Evolutionary conservation across 2,329 filamentous ascomycete genomes (phyloP).

Genomic region (Dendryphion nanum): DNA sequence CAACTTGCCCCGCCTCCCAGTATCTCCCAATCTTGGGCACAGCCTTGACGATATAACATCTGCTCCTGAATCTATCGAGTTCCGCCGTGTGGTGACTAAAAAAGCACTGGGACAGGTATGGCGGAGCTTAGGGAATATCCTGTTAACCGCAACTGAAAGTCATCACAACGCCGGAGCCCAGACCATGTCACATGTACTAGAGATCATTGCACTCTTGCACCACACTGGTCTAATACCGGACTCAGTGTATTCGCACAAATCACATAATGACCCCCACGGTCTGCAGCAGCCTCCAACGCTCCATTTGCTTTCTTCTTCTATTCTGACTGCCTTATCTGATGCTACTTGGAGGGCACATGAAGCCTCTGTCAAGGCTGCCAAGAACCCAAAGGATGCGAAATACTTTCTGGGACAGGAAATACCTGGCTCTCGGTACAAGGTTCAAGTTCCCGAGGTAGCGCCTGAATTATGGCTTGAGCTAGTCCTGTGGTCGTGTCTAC

Average conservation of each 20-base stretch:
- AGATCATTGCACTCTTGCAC: slow-evolving; percentile 49
- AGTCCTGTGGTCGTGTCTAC: slow-evolving; percentile 52
- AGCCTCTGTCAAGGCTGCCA: slow-evolving; percentile 26
- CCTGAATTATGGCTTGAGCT: slow-evolving; percentile 53
- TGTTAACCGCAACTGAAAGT: slow-evolving; percentile 35
- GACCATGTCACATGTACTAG: slow-evolving; percentile 46
- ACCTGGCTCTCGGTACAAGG: slow-evolving; percentile 43
- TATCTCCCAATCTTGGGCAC: slow-evolving; percentile 11
- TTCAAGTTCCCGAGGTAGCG: slow-evolving; percentile 40
- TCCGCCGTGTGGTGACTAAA: slow-evolving; percentile 22
- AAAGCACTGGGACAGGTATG: slow-evolving; percentile 46
- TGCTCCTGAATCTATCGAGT: slow-evolving; percentile 24
- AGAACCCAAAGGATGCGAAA: slow-evolving; percentile 31
- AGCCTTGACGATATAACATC: slow-evolving; percentile 25
- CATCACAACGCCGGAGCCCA: slow-evolving; percentile 12
- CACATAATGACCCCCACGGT: slow-evolving; percentile 32
- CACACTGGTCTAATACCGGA: slow-evolving; percentile 48
- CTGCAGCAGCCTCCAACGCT: slow-evolving; percentile 49
- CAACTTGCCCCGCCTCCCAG: slow-evolving; percentile 12
- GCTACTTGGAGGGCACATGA: slow-evolving; percentile 51
- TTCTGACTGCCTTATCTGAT: slow-evolving; percentile 51
- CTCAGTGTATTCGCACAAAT: slow-evolving; percentile 43
- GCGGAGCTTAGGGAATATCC: slow-evolving; percentile 47
- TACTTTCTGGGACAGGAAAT: slow-evolving; percentile 45
- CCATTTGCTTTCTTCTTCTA: slow-evolving; percentile 48